These are phyloP conservation scores for Myxozyma neotropica DNA, from an alignment of 805 yeast genomes.

Conservation along the genomic window DNA sequence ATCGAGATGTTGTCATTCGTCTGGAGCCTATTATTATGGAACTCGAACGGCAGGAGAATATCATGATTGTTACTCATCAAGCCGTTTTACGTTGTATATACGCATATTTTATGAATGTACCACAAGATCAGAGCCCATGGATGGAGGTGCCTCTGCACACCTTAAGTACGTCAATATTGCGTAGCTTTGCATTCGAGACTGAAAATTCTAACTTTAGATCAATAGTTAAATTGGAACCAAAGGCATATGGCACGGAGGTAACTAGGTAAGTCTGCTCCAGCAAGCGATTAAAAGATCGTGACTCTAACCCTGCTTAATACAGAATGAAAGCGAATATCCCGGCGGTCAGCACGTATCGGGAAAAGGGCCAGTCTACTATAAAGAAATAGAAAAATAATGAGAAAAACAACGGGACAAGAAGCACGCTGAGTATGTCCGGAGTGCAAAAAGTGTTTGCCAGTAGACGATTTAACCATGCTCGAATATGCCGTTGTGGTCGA, in stretches of 20 bases:
- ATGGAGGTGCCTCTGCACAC: constrained; percentile 98
- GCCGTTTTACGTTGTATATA: constrained; percentile 95
- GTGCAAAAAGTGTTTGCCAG: no score
- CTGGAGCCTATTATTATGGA: constrained; percentile 98
- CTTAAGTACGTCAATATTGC: constrained; percentile 47
- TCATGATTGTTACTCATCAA: constrained; percentile 94
- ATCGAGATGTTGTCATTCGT: constrained; percentile 91
- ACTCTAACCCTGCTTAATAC: neutral
- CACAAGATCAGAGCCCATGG: constrained; percentile 98
- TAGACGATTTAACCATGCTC: no score
- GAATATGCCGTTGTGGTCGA: no score
- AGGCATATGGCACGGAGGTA: constrained; percentile 87
- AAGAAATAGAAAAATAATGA: constrained; percentile 1
- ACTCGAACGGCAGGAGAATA: constrained; percentile 93
- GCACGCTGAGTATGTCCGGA: no score
- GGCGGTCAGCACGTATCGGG: constrained; percentile 95
- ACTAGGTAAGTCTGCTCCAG: constrained; percentile 46
- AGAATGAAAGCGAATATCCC: constrained; percentile 94
- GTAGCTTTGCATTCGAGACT: neutral
- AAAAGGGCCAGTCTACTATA: constrained; percentile 59
- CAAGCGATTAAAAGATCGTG: neutral
- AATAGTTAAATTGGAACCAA: constrained; percentile 78
- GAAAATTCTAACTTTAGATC: neutral
- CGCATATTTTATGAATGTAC: constrained; percentile 98
- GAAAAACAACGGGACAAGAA: neutral